Evolutionary conservation across 2,329 filamentous ascomycete genomes (phyloP), one percentile per base, ranked within the genome.

Genomic region (Sporothrix brasiliensis): DNA sequence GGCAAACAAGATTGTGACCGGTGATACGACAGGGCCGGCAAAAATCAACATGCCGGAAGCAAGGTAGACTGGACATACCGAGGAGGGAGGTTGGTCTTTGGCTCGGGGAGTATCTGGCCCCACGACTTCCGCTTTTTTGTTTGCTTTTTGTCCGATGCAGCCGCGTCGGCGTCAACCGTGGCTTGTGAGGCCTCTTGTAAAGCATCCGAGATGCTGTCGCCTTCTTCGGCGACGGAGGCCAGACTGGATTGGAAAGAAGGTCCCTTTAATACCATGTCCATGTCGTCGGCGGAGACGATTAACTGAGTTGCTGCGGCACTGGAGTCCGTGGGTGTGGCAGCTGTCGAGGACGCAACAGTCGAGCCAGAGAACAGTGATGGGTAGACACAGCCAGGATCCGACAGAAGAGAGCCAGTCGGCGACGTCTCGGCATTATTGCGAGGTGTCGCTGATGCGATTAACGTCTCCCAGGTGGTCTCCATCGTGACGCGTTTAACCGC

Each of bases 51-150:
- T 16, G 19, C 10, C 41, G 41, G 24, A 4, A 4, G 7, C 7
- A 49, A 54, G 14, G 6, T 4, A 10, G 5, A 49, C 10, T 4
- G 7, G 19, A n/a, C 30, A 1, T 88, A 92, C 91, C 94, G 90
- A 52, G 94, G 94, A 72, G 94, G 94, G 9, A 98, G 88, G 78
- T 94, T 96, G 44, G 95, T 98, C 87, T 97, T 98, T 56, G 95
- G 95, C 78, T 96, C 92, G 21, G 95, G 95, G 53, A 98, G 89
- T 79, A 97, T 92, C 81, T 99, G 95, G 66, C 95, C 95, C 95
- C 95, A 99, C 65, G 95, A 98, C 83, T 98, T 99, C 77, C 95
- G 87, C 88, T 97, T 97, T 88, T 97, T 97, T 49, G 86, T 83
- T 0, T 87, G 85, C 83, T 92, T 95, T 85, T 92, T 92, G 61